phyloP scores from a whole-genome alignment of 352 stramenopile species.

The Phytophthora fragariaefolia region DNA sequence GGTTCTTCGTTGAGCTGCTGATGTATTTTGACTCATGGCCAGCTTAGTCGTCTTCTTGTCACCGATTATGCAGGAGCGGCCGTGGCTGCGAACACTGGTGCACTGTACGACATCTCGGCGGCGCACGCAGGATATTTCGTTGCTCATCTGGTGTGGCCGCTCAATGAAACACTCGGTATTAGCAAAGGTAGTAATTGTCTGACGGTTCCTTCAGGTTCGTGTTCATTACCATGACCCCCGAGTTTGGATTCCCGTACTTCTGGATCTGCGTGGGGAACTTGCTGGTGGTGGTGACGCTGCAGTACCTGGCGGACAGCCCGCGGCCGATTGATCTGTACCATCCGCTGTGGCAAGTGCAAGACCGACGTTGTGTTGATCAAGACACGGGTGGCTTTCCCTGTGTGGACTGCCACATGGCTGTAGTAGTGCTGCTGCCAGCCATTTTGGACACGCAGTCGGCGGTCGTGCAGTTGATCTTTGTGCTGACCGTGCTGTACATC shows the following conservation, averaged over 20 bases:
- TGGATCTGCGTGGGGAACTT: conserved; percentile 73
- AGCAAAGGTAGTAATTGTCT: conserved; percentile 6
- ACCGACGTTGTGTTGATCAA: conserved; percentile 42
- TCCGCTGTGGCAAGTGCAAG: conserved; percentile 33
- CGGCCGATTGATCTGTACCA: conserved; percentile 64
- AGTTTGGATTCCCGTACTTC: conserved; percentile 72
- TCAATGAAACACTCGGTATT: neutral
- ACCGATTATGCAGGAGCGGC: conserved; percentile 17
- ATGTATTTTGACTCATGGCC: neutral
- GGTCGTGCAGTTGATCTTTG: conserved; percentile 38
- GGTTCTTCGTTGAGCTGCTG: neutral
- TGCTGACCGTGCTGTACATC: conserved; percentile 22
- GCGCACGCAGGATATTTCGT: conserved; percentile 66
- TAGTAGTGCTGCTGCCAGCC: conserved; percentile 70
- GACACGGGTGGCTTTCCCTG: conserved; percentile 70
- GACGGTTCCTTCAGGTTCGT: conserved; percentile 49
- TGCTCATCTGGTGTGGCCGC: conserved; percentile 59
- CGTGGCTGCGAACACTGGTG: conserved; percentile 48
- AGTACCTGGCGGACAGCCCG: conserved; percentile 49
- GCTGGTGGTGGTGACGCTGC: conserved; percentile 51
- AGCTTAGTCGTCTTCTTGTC: neutral
- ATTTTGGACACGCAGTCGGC: conserved; percentile 49
- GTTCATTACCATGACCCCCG: conserved; percentile 59
- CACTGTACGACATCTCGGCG: conserved; percentile 60
- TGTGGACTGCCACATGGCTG: conserved; percentile 77